Evolutionary conservation across 164 flowering plant genomes (phyloP).

Genomic region (Chimonanthus praecox): DNA sequence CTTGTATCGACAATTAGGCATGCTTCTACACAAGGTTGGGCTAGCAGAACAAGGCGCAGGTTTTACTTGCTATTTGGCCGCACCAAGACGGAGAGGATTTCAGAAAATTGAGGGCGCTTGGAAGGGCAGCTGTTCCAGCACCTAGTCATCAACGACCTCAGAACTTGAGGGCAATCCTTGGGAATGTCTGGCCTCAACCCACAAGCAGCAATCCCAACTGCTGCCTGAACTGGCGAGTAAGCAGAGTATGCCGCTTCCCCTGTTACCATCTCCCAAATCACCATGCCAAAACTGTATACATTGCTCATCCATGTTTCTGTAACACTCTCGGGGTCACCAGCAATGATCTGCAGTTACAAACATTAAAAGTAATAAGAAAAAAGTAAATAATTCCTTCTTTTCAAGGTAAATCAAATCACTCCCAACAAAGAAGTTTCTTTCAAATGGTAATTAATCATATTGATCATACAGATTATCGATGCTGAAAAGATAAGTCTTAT

Average conservation of each 20-base stretch:
- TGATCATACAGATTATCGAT: neutral
- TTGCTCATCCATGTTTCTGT: constrained; percentile 95
- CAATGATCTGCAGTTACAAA: constrained; percentile 56
- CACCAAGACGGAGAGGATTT: constrained; percentile 48
- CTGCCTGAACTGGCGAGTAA: constrained; percentile 92
- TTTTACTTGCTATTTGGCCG: constrained; percentile 33
- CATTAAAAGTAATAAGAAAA: too few species aligned
- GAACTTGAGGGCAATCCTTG: constrained; percentile 68
- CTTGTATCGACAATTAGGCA: constrained; percentile 15
- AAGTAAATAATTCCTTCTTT: too few species aligned
- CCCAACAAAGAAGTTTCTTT: neutral
- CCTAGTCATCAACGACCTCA: constrained; percentile 63
- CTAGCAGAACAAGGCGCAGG: neutral
- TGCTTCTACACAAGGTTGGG: neutral
- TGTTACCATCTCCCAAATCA: constrained; percentile 90
- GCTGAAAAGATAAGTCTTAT: too few species aligned
- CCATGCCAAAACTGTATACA: constrained; percentile 90
- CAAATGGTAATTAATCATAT: neutral
- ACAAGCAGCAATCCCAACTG: constrained; percentile 95
- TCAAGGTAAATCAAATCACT: neutral
- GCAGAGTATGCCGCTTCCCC: constrained; percentile 84
- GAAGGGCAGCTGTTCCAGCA: constrained; percentile 87
- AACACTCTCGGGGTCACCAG: constrained; percentile 90
- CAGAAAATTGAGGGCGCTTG: constrained; percentile 80
- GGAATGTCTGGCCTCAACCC: constrained; percentile 95